Base-by-base conservation (phyloP, 2,329 filamentous ascomycete genomes). In the Scleromitrula shiraiana region DNA sequence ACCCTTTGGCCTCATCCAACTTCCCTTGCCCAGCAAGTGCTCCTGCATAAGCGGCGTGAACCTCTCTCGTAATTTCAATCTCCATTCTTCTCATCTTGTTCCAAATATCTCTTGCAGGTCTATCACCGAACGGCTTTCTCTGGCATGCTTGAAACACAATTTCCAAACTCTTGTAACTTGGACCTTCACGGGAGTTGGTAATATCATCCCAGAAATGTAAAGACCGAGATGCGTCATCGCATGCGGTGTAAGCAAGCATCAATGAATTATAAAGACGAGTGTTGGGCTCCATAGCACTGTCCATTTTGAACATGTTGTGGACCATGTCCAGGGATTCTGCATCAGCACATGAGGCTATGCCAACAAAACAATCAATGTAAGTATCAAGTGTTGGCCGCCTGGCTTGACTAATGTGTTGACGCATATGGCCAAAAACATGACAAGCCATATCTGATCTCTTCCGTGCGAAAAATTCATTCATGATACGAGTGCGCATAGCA, bases 241-340 rank as follows among this genome's bases (percentile, higher is more conserved):
- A 85, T 1, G 78, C 76, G 1, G 81, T 79, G 62, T 95, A 91
- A 0, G 88, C 90, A 10, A 93, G 73, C 82, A 98, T 95, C 41
- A 97, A 70, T 0, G 85, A 81, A 59, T 95, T 97, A 58, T 84
- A 80, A 2, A 97, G 71, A 47, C 71, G 73, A 0, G 91, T 97
- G 57, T 77, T 82, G 4, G 83, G 75, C 57, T 90, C 81, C 30
- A 97, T 75, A 35, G 79, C 77, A n/a, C 82, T 76, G 64, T 98
- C 93, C 65, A 96, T 82, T 68, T 95, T 97, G 56, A 96, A 74
- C 79, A 95, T 91, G 63, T 96, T 95, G 69, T 95, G 85, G 2
- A 95, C 78, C 53, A 85, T 78, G 50, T 81, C 78, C 17, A 96
- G 69, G 35, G 80, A 81, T 48, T 86, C 80, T 1, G 68, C 61